These are phyloP conservation scores for Naumovozyma dairenensis DNA, from an alignment of 805 yeast genomes.

Conservation along the genomic window DNA sequence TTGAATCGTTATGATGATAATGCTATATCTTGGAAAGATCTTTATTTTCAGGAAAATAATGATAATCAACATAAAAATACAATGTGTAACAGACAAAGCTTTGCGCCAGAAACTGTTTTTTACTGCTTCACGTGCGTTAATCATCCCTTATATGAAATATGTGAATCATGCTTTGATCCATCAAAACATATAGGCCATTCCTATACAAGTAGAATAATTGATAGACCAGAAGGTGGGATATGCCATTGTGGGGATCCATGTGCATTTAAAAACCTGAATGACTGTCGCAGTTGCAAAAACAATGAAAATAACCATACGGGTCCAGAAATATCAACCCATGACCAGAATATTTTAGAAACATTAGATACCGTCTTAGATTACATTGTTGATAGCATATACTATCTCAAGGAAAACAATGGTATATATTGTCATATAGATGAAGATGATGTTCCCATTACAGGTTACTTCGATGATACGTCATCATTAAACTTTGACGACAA, in stretches of 20 bases:
- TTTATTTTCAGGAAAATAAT: background rate
- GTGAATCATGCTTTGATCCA: slow-evolving; percentile 64
- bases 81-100: slow-evolving; percentile 22
- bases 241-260: slow-evolving; percentile 27
- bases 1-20: slow-evolving; percentile 7
- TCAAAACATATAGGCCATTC: slow-evolving; percentile 61
- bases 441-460: too few species aligned
- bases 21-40: slow-evolving; percentile 12
- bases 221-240: slow-evolving; percentile 24
- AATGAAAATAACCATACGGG: slow-evolving; percentile 9
- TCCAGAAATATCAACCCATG: background rate
- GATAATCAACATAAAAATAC: slow-evolving; percentile 16
- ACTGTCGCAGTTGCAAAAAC: slow-evolving; percentile 15
- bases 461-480: background rate
- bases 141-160: slow-evolving; percentile 35
- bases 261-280: slow-evolving; percentile 14
- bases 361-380: slow-evolving; percentile 19
- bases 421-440: too few species aligned
- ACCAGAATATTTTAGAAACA: slow-evolving; percentile 7
- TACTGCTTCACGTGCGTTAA: slow-evolving; percentile 27
- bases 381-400: slow-evolving; percentile 16
- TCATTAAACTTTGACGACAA: too few species aligned
- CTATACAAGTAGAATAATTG: slow-evolving; percentile 20
- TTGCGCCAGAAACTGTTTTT: slow-evolving; percentile 23
- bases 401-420: slow-evolving; percentile 8